Percentiles rank a stretch among this genome's conserved stretches.
These are phyloP conservation scores for Aechmea fasciata DNA, from an alignment of 176 grass and related monocot genomes.

Conservation along the genomic window DNA sequence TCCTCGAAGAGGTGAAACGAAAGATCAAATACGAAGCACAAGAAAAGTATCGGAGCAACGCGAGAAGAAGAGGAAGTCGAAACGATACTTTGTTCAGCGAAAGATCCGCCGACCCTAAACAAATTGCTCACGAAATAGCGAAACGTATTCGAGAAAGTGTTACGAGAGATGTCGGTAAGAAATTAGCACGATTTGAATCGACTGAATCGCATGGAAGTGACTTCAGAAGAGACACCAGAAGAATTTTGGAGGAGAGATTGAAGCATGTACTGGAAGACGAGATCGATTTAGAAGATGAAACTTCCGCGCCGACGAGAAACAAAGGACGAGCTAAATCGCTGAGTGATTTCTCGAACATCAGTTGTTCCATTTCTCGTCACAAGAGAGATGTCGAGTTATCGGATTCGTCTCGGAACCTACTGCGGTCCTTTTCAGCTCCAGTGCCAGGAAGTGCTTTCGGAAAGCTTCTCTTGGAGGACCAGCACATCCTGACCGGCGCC, in stretches of 20 bases:
- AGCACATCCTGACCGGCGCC: constrained; percentile 7
- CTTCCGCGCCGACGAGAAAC: constrained; percentile 10
- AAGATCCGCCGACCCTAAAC: constrained; percentile 20
- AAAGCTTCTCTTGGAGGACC: constrained; percentile 34
- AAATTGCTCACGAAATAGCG: constrained; percentile 38
- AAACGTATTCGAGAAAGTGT: constrained; percentile 47
- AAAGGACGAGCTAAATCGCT: constrained; percentile 33
- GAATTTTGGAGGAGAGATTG: constrained; percentile 18
- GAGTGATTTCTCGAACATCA: constrained; percentile 28
- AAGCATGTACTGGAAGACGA: constrained; percentile 35
- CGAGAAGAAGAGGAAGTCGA: background rate
- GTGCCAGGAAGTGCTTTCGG: constrained; percentile 20
- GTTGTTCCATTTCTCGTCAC: constrained; percentile 8
- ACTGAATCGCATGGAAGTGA: constrained; percentile 25
- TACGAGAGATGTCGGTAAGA: constrained; percentile 30
- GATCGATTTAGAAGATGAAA: constrained; percentile 1
- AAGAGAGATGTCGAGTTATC: background rate
- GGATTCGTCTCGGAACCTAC: constrained; percentile 22
- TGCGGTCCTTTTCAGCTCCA: constrained; percentile 69
- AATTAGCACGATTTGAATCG: constrained; percentile 38
- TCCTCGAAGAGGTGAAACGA: constrained; percentile 63
- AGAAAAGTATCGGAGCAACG: constrained; percentile 12
- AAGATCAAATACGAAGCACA: constrained; percentile 36
- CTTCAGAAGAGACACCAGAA: constrained; percentile 27
- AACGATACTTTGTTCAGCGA: constrained; percentile 12